A percentile compares a stretch with the other conserved stretches of the same genome.
phyloP scores from a whole-genome alignment of 2,329 filamentous ascomycete species.

The Alternaria arbusti region DNA sequence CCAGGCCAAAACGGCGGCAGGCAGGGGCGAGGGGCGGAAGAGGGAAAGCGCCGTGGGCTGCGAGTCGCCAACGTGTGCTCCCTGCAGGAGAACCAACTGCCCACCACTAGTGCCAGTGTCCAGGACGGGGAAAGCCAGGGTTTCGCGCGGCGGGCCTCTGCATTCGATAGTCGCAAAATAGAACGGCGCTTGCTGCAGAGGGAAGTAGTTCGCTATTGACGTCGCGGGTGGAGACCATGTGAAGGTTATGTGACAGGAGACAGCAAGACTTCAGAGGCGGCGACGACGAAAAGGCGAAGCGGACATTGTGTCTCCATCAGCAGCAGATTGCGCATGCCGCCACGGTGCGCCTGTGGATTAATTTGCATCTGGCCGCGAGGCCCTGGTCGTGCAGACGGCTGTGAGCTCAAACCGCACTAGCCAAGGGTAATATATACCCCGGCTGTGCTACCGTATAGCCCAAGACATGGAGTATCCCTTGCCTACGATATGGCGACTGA shows the following conservation, averaged over 20 bases:
- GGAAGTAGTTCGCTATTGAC: not conserved
- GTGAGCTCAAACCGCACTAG: constrained; percentile 26
- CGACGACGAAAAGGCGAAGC: not conserved
- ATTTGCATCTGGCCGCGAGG: constrained; percentile 22
- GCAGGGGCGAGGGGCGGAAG: constrained; percentile 21
- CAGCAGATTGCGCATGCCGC: constrained; percentile 8
- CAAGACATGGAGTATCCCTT: not conserved
- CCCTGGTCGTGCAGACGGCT: constrained; percentile 26
- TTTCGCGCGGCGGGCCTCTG: constrained; percentile 16
- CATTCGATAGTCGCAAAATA: constrained; percentile 37
- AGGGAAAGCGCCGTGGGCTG: constrained; percentile 19
- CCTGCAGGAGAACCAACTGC: constrained; percentile 28
- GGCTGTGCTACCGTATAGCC: not conserved
- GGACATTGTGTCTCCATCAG: not conserved
- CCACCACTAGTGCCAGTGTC: constrained; percentile 20
- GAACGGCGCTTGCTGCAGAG: constrained; percentile 14
- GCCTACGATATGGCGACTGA: not conserved
- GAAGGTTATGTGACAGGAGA: constrained; percentile 1
- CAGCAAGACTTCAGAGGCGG: not conserved
- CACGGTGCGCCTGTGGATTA: constrained; percentile 17
- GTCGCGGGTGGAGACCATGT: not conserved
- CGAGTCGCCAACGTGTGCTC: constrained; percentile 26
- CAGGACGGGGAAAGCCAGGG: constrained; percentile 20
- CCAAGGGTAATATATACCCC: constrained; percentile 12
- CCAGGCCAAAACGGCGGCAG: constrained; percentile 24